Percentiles rank a stretch among this genome's conserved stretches.
phyloP scores from a whole-genome alignment of 108 stramenopile species.

The Fragilaria crotonensis region DNA sequence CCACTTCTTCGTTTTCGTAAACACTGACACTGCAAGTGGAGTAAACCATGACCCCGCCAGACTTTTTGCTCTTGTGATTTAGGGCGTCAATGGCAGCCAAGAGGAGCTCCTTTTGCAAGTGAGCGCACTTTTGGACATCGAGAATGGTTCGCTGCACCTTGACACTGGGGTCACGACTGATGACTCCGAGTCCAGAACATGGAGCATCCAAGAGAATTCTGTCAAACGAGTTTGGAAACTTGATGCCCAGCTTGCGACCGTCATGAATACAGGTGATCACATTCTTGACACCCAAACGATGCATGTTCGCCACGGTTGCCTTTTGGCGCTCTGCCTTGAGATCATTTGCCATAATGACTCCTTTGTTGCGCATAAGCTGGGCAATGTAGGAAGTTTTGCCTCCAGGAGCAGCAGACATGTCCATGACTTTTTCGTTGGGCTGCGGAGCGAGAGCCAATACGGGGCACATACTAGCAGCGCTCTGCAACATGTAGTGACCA shows the following conservation, averaged over 20 bases:
- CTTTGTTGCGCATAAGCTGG: conserved; percentile 97
- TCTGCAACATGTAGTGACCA: conserved; percentile 99
- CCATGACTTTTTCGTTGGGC: conserved; percentile 92
- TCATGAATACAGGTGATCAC: conserved; percentile 90
- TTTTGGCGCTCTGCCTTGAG: conserved; percentile 90
- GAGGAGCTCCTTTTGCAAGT: conserved; percentile 96
- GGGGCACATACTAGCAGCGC: conserved; percentile 96
- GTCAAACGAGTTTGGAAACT: conserved; percentile 88
- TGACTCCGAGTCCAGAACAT: conserved; percentile 97
- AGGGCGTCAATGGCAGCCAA: conserved; percentile 96
- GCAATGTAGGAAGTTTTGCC: conserved; percentile 97
- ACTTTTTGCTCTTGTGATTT: conserved; percentile 83
- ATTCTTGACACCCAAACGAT: conserved; percentile 95
- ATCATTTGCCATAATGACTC: conserved; percentile 95
- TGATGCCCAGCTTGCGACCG: conserved; percentile 81
- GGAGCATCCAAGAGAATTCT: conserved; percentile 97
- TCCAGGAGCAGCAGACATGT: conserved; percentile 97
- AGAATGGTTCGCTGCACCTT: conserved; percentile 92
- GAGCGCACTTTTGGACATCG: conserved; percentile 86
- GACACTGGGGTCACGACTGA: conserved; percentile 94
- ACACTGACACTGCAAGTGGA: conserved; percentile 97
- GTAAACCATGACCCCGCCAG: conserved; percentile 96
- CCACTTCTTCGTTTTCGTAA: conserved; percentile 97
- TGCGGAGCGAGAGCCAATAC: conserved; percentile 92
- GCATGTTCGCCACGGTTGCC: conserved; percentile 97